phyloP scores from a whole-genome alignment of 1,284 basidiomycete genomes.

The Exobasidium cylindrosporum region DNA sequence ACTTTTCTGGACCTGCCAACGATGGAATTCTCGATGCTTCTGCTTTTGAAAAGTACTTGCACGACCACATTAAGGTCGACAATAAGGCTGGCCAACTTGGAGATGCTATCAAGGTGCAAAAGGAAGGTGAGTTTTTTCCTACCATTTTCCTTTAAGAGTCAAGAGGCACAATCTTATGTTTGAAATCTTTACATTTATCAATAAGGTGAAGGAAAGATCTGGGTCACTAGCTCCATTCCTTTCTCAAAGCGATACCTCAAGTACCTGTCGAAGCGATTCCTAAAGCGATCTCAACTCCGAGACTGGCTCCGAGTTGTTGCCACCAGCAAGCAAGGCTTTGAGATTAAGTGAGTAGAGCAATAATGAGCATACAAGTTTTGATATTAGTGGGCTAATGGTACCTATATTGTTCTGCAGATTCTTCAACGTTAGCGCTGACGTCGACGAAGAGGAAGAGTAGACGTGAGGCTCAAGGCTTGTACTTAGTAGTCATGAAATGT shows the following conservation, averaged over 20 bases:
- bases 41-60: constrained; percentile 87
- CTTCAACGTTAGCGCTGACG: constrained; percentile 56
- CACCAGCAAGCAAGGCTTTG: constrained; percentile 57
- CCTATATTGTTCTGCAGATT: constrained; percentile 26
- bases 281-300: constrained; percentile 54
- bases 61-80: constrained; percentile 86
- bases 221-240: constrained; percentile 56
- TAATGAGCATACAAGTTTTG: not conserved
- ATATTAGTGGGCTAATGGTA: not conserved
- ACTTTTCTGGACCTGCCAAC: constrained; percentile 86
- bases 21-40: constrained; percentile 89
- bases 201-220: constrained; percentile 56
- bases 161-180: not conserved
- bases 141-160: not conserved
- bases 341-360: constrained; percentile 47
- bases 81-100: constrained; percentile 63
- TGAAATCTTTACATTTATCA: not conserved
- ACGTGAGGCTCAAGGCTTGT: too few species aligned
- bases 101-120: constrained; percentile 55
- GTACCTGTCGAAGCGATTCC: constrained; percentile 58
- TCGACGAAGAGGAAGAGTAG: constrained; percentile 42
- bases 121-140: constrained; percentile 53
- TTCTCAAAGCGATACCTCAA: constrained; percentile 59
- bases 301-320: constrained; percentile 57
- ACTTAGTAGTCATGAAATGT: too few species aligned